Conservation (phyloP, 257 asterid genomes). For the Solanum commersonii region DNA sequence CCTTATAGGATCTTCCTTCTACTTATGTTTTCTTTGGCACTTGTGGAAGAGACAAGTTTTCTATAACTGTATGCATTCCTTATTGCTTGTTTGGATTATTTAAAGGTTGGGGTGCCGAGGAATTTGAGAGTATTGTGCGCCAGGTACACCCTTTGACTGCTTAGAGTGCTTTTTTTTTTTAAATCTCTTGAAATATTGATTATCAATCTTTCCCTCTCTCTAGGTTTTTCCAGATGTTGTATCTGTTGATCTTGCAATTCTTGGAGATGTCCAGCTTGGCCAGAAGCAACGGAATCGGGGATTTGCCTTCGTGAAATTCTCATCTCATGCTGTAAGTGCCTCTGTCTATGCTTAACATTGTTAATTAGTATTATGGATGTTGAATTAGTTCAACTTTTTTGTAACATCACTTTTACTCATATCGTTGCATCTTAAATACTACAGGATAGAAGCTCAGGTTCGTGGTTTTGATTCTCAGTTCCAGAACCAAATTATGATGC, state of each 20-base stretch:
- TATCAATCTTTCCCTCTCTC: neutral
- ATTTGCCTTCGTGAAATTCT: constrained; percentile 77
- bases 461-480: constrained; percentile 79
- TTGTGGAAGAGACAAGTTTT: neutral
- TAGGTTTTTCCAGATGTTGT: constrained; percentile 74
- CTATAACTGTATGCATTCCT: constrained; percentile 6
- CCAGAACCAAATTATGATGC: constrained; percentile 54
- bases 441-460: constrained; percentile 87
- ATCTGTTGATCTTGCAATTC: constrained; percentile 59
- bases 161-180: neutral
- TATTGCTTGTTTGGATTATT: constrained; percentile 9
- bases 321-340: constrained; percentile 73
- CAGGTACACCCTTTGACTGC: constrained; percentile 43
- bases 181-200: neutral
- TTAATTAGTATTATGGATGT: neutral
- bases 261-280: constrained; percentile 39
- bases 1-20: neutral
- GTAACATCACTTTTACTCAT: constrained; percentile 37
- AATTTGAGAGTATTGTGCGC: constrained; percentile 54
- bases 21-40: neutral
- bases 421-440: constrained; percentile 58
- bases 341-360: constrained; percentile 5
- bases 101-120: constrained; percentile 75
- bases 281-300: constrained; percentile 77
- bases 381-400: neutral